These are phyloP conservation scores for Cutaneotrichosporon cavernicola DNA, from an alignment of 1,284 basidiomycete species.

Conservation along the genomic window DNA sequence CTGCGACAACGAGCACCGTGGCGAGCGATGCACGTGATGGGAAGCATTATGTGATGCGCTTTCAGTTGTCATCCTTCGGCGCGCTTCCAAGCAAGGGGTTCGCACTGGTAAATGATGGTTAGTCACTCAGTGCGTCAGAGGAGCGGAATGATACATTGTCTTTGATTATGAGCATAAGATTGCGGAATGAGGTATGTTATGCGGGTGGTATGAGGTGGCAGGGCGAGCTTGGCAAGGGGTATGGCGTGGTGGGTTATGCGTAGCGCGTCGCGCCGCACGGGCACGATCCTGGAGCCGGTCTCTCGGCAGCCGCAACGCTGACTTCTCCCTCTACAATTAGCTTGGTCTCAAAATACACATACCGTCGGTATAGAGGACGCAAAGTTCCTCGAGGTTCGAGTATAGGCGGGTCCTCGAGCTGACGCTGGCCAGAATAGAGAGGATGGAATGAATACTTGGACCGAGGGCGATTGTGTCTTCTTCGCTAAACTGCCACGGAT, in stretches of 20 bases:
- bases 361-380: conserved; percentile 22
- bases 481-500: conserved; percentile 21
- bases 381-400: conserved; percentile 22
- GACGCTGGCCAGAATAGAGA: conserved; percentile 22
- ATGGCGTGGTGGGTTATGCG: neutral
- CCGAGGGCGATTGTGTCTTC: conserved; percentile 17
- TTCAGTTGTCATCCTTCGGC: neutral
- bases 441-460: conserved; percentile 14
- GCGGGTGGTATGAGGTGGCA: neutral
- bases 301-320: conserved; percentile 13
- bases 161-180: neutral
- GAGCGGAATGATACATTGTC: no score
- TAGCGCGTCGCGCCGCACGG: conserved; percentile 7
- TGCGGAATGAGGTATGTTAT: neutral
- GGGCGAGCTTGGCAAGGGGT: neutral
- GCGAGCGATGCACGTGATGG: neutral
- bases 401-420: conserved; percentile 11
- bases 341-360: neutral
- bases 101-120: no score
- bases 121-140: no score
- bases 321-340: conserved; percentile 14
- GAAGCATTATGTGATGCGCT: neutral
- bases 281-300: neutral
- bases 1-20: neutral
- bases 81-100: neutral